Evolutionary conservation across 768 basidiomycete genomes (phyloP).

Genomic region (Candolleomyces aberdarensis): DNA sequence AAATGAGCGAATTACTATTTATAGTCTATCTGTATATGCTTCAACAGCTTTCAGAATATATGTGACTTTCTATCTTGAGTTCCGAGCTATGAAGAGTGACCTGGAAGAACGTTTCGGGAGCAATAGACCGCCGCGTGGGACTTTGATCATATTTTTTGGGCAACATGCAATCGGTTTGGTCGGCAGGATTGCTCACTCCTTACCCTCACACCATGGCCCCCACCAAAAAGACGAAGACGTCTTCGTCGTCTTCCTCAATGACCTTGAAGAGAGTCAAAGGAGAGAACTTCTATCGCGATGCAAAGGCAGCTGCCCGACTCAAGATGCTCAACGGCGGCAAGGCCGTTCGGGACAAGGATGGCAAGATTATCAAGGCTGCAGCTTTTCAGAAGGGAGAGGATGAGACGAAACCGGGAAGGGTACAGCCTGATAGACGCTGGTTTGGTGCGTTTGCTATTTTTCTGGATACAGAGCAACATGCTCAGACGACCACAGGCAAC

Average conservation of each 20-base stretch:
- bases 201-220: slow-evolving; percentile 34
- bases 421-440: slow-evolving; percentile 95
- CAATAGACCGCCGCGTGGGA: not conserved
- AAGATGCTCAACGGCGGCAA: slow-evolving; percentile 95
- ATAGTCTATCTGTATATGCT: too few relatives aligned
- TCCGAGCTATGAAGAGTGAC: not conserved
- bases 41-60: too few relatives aligned
- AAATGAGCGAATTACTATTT: too few relatives aligned
- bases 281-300: slow-evolving; percentile 98
- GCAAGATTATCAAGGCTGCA: slow-evolving; percentile 90
- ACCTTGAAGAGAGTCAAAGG: slow-evolving; percentile 77
- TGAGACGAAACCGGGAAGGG: slow-evolving; percentile 84
- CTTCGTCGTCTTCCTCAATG: slow-evolving; percentile 44
- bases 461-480: not conserved
- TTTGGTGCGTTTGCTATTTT: slow-evolving; percentile 67
- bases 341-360: slow-evolving; percentile 85
- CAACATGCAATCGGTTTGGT: not conserved
- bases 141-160: slow-evolving; percentile 1
- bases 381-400: slow-evolving; percentile 95
- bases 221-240: slow-evolving; percentile 39
- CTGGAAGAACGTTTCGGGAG: not conserved
- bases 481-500: slow-evolving; percentile 59
- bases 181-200: not conserved
- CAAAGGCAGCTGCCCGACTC: slow-evolving; percentile 76
- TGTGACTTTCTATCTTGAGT: too few relatives aligned